These are phyloP conservation scores for Tardiomyces digboiensis DNA, from an alignment of 1,139 yeast species.

Conservation along the genomic window DNA sequence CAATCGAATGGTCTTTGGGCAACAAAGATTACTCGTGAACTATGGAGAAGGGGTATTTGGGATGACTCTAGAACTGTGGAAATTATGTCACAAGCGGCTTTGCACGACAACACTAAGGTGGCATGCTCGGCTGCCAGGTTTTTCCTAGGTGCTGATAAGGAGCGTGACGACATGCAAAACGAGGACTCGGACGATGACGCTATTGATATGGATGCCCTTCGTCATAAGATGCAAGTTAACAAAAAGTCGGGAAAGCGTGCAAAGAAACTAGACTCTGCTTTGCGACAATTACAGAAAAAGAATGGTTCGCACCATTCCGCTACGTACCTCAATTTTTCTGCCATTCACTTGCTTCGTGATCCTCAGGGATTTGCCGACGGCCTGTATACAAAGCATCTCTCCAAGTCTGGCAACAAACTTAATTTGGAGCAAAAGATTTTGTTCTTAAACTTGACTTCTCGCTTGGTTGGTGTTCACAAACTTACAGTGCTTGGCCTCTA, in stretches of 20 bases:
- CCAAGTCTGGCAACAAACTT: conserved; percentile 47
- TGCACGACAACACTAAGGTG: conserved; percentile 81
- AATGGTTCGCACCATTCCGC: conserved; percentile 33
- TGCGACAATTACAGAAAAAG: conserved; percentile 58
- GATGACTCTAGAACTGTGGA: conserved; percentile 95
- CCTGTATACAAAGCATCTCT: conserved; percentile 61
- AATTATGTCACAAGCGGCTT: conserved; percentile 91
- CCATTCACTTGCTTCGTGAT: conserved; percentile 86
- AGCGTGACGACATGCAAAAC: conserved; percentile 78
- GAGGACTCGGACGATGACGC: conserved; percentile 62
- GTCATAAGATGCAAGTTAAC: conserved; percentile 75
- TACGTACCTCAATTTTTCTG: conserved; percentile 84
- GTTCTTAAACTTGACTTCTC: conserved; percentile 75
- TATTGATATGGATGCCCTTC: conserved; percentile 39
- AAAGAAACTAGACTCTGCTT: conserved; percentile 66
- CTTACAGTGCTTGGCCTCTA: conserved; percentile 82
- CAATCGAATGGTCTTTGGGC: conserved; percentile 85
- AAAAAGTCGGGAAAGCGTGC: conserved; percentile 76
- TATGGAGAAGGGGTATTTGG: conserved; percentile 98
- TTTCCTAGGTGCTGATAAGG: conserved; percentile 92
- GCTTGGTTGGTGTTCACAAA: conserved; percentile 92
- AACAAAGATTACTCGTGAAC: conserved; percentile 83
- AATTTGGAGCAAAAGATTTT: conserved; percentile 83
- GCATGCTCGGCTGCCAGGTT: conserved; percentile 85
- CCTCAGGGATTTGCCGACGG: conserved; percentile 97